A percentile compares a stretch with the other conserved stretches of the same genome.
These are phyloP conservation scores for Puccinia triticina DNA, from an alignment of 1,284 basidiomycete species.

Conservation along the genomic window DNA sequence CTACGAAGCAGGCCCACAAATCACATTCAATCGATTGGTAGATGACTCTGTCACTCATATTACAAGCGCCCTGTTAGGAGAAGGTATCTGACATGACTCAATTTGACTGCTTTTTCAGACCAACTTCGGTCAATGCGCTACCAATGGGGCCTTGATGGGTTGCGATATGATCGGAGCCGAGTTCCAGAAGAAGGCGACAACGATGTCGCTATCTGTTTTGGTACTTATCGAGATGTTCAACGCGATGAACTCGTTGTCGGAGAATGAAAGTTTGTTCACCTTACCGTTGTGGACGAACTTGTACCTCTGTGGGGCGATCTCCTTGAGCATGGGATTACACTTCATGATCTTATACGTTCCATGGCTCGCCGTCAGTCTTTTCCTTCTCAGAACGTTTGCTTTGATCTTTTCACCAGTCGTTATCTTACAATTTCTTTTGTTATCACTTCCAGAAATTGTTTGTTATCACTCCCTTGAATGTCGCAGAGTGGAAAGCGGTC, in stretches of 20 bases:
- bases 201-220: slow-evolving; percentile 90
- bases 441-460: slow-evolving; percentile 70
- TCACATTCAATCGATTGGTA: slow-evolving; percentile 87
- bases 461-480: slow-evolving; percentile 86
- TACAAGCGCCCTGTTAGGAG: neutral
- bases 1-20: slow-evolving; percentile 86
- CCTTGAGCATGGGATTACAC: slow-evolving; percentile 86
- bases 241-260: slow-evolving; percentile 97
- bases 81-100: slow-evolving; percentile 39
- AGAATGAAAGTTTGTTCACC: slow-evolving; percentile 87
- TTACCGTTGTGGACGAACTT: slow-evolving; percentile 92
- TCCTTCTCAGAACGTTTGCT: slow-evolving; percentile 23
- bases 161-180: slow-evolving; percentile 90
- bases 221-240: slow-evolving; percentile 99
- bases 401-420: neutral
- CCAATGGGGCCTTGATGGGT: slow-evolving; percentile 67
- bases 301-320: slow-evolving; percentile 83
- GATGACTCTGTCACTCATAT: slow-evolving; percentile 60
- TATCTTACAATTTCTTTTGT: slow-evolving; percentile 17
- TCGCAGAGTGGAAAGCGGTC: slow-evolving; percentile 93
- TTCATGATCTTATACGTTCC: slow-evolving; percentile 93
- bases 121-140: slow-evolving; percentile 86
- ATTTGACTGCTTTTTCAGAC: slow-evolving; percentile 66
- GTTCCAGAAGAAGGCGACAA: slow-evolving; percentile 83
- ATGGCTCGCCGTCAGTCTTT: slow-evolving; percentile 75